phyloP scores from a whole-genome alignment of 2,329 filamentous ascomycete species.

The Colletotrichum shisoi region DNA sequence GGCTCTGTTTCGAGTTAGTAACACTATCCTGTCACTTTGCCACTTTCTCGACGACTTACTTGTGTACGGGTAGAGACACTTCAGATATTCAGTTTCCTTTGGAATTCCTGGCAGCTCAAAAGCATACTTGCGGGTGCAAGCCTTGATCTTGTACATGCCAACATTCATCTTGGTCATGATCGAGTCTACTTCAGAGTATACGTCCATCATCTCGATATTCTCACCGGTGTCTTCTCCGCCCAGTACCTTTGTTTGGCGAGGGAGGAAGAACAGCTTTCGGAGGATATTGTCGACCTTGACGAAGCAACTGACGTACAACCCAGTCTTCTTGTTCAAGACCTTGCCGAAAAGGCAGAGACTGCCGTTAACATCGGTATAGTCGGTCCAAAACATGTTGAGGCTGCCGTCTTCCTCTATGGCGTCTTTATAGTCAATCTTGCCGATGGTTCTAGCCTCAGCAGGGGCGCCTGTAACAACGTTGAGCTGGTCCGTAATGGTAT shows the following conservation, averaged over 20 bases:
- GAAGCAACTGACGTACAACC: conserved; percentile 86
- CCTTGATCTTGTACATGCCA: conserved; percentile 91
- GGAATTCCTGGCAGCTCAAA: conserved; percentile 90
- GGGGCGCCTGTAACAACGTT: conserved; percentile 82
- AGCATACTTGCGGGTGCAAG: conserved; percentile 88
- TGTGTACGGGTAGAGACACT: conserved; percentile 93
- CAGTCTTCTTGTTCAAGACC: conserved; percentile 85
- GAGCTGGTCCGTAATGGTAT: conserved; percentile 81
- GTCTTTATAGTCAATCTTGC: conserved; percentile 83
- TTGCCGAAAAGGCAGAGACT: conserved; percentile 95
- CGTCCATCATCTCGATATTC: conserved; percentile 83
- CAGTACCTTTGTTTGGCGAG: conserved; percentile 68
- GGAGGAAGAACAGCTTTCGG: conserved; percentile 91
- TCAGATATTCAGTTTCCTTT: conserved; percentile 88
- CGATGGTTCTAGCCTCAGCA: conserved; percentile 68
- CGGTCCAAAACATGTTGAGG: conserved; percentile 94
- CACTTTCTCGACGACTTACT: conserved; percentile 57
- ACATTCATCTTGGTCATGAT: conserved; percentile 90
- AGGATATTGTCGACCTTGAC: conserved; percentile 95
- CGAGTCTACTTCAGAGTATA: conserved; percentile 86
- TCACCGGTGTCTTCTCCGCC: conserved; percentile 75
- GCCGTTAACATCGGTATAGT: conserved; percentile 92
- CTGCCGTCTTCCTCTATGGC: conserved; percentile 94
- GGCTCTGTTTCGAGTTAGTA: conserved; percentile 59
- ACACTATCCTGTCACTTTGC: neutral